phyloP scores from a whole-genome alignment of 306 rosid species.

The Prunus salicina region DNA sequence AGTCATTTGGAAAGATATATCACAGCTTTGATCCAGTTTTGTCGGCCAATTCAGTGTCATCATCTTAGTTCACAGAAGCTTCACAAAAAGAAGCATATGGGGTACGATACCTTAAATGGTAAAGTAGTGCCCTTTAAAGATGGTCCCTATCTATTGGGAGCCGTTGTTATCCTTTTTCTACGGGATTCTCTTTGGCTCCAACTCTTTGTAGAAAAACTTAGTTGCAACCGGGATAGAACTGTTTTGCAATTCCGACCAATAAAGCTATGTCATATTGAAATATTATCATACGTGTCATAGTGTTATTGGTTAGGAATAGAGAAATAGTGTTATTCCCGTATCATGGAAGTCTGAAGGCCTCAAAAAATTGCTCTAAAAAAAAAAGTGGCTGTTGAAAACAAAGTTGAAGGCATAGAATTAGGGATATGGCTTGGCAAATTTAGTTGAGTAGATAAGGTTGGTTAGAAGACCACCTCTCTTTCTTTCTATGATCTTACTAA shows the following conservation, averaged over 20 bases:
- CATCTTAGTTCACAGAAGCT: background rate
- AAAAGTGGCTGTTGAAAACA: background rate
- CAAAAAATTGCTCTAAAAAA: background rate
- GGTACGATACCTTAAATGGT: background rate
- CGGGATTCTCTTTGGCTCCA: background rate
- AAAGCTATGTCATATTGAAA: no score
- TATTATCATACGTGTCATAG: no score
- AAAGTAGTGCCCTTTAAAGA: background rate
- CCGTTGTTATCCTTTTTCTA: background rate
- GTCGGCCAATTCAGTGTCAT: background rate
- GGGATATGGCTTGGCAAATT: constrained; percentile 5
- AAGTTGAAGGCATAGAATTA: background rate
- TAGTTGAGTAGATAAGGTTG: constrained; percentile 6
- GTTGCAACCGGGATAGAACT: no score
- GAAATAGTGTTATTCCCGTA: no score
- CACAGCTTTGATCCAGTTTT: constrained; percentile 5
- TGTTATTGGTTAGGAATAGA: no score
- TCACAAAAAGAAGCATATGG: background rate
- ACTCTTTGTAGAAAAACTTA: no score
- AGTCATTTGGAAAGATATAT: background rate
- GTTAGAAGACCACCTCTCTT: constrained; percentile 10
- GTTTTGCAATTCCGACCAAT: no score
- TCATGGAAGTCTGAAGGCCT: no score
- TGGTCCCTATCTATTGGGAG: background rate
- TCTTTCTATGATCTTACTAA: background rate